Evolutionary conservation across 2,329 filamentous ascomycete species (phyloP).

Genomic region (Arthrobotrys musiformis): DNA sequence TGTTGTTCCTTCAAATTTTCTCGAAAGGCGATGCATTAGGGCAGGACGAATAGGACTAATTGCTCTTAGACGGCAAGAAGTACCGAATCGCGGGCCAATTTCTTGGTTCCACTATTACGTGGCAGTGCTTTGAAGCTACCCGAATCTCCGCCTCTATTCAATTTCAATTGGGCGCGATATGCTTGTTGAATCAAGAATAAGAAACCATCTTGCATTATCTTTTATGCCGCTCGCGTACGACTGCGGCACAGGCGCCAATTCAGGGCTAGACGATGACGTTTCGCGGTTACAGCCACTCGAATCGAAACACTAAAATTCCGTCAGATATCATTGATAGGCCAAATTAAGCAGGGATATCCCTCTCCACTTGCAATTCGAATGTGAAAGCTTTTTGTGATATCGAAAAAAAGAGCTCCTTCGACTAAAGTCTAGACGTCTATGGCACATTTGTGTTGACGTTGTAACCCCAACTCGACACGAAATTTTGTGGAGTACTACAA

Average conservation of each 20-base stretch:
- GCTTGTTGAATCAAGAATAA: not conserved
- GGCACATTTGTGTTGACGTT: constrained; percentile 2
- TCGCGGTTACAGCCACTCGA: constrained; percentile 8
- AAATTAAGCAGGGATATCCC: not conserved
- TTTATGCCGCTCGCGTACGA: not conserved
- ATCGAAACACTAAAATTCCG: not conserved
- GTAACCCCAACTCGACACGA: not conserved
- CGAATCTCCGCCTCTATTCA: not conserved
- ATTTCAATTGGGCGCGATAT: not conserved
- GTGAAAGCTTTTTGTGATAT: not conserved
- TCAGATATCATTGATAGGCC: not conserved
- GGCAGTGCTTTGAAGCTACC: not conserved
- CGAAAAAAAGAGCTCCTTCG: not conserved
- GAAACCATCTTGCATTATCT: not conserved
- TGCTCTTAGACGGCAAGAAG: not conserved
- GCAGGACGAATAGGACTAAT: not conserved
- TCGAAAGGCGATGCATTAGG: constrained; percentile 10
- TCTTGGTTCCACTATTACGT: not conserved
- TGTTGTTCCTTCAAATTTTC: not conserved
- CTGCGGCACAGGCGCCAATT: constrained; percentile 6
- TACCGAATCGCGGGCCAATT: constrained; percentile 6
- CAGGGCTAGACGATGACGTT: constrained; percentile 3
- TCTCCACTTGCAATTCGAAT: not conserved
- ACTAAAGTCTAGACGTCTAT: not conserved
- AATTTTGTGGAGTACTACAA: too few relatives aligned